Percentiles rank a stretch among this genome's conserved stretches.
These are phyloP conservation scores for Colletotrichum tofieldiae DNA, from an alignment of 2,329 filamentous ascomycete species.

Conservation along the genomic window DNA sequence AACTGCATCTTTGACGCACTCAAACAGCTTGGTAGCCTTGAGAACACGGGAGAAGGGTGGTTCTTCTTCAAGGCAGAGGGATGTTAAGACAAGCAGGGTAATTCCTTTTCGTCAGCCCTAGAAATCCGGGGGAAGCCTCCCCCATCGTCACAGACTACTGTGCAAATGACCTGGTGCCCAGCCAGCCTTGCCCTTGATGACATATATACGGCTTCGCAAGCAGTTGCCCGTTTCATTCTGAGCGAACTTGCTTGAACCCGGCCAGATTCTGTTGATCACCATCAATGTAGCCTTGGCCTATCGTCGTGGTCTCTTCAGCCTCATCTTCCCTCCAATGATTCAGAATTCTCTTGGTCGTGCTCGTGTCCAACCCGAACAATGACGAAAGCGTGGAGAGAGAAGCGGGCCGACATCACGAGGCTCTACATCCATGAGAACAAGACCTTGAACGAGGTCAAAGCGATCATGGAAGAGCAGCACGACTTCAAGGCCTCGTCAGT, in stretches of 20 bases:
- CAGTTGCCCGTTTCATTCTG: neutral
- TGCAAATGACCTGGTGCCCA: neutral
- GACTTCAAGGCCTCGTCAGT: conserved; percentile 61
- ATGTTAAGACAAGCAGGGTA: neutral
- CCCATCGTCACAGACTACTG: neutral
- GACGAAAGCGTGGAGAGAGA: conserved; percentile 61
- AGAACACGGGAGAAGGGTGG: neutral
- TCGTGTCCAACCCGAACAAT: conserved; percentile 50
- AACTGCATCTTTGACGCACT: conserved; percentile 11
- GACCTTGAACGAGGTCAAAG: conserved; percentile 59
- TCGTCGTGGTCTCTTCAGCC: neutral
- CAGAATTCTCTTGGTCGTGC: neutral
- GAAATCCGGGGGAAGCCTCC: neutral
- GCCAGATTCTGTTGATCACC: neutral
- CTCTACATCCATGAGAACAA: conserved; percentile 59
- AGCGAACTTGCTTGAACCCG: neutral
- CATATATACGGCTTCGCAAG: conserved; percentile 13
- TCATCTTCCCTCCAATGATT: conserved; percentile 14
- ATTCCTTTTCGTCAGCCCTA: conserved; percentile 13
- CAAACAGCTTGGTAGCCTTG: neutral
- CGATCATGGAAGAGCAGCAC: conserved; percentile 57
- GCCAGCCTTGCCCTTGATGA: conserved; percentile 6
- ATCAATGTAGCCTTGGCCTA: conserved; percentile 5
- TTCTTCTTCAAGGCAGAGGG: conserved; percentile 13
- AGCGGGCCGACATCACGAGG: conserved; percentile 54